Conservation (phyloP, 306 rosid species). For the Chamaecrista fasciculata region DNA sequence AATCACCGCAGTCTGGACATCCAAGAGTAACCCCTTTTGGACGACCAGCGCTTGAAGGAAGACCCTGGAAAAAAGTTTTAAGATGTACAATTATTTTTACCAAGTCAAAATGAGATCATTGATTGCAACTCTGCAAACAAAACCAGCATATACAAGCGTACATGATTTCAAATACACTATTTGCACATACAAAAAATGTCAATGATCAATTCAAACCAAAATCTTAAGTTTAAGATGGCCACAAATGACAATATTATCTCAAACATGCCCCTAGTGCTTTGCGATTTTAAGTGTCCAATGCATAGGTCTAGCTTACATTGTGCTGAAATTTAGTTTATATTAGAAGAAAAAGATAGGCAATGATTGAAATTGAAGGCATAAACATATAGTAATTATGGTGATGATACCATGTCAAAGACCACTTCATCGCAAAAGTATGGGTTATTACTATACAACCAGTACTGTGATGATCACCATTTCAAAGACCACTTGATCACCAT, state of each 20-base stretch:
- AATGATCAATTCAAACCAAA: not conserved
- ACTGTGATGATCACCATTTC: too few relatives aligned
- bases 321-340: not conserved
- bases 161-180: slow-evolving; percentile 2
- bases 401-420: not conserved
- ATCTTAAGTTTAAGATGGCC: not conserved
- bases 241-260: not conserved
- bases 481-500: too few relatives aligned
- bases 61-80: slow-evolving; percentile 42
- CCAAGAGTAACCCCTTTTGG: slow-evolving; percentile 64
- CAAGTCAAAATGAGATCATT: too few relatives aligned
- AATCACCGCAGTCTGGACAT: slow-evolving; percentile 60
- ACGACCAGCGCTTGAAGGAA: slow-evolving; percentile 38
- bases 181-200: not conserved
- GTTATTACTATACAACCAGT: too few relatives aligned
- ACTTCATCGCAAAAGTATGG: not conserved
- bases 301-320: not conserved
- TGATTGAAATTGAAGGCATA: not conserved
- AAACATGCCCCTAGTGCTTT: not conserved
- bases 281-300: not conserved
- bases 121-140: too few relatives aligned
- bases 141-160: not conserved
- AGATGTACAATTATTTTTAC: slow-evolving; percentile 5
- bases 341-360: not conserved
- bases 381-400: not conserved